Percentiles rank a stretch among this genome's conserved stretches.
Evolutionary conservation across 2,329 filamentous ascomycete genomes (phyloP).

Genomic region (Phialophora tarda): DNA sequence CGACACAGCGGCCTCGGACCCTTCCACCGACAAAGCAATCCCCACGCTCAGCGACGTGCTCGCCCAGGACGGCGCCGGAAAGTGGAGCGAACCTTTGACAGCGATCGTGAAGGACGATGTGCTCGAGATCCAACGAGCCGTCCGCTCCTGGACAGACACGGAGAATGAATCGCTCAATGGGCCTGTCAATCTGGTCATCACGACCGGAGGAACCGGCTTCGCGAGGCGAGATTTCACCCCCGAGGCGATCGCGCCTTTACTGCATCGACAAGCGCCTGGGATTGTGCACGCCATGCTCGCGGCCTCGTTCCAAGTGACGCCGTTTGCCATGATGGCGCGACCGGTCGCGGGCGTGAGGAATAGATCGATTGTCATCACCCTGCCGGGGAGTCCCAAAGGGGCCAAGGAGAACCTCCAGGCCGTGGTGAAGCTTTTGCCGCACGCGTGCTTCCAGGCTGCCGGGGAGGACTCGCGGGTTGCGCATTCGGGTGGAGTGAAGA

Average conservation of each 20-base stretch:
- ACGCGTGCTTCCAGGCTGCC: conserved; percentile 89
- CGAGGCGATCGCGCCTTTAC: conserved; percentile 80
- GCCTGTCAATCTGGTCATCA: conserved; percentile 73
- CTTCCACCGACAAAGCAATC: conserved; percentile 76
- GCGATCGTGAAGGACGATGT: conserved; percentile 81
- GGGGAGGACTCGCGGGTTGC: conserved; percentile 80
- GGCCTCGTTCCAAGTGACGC: conserved; percentile 81
- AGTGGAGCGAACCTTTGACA: conserved; percentile 72
- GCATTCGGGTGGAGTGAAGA: conserved; percentile 80
- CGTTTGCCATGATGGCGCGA: conserved; percentile 96
- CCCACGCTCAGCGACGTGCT: conserved; percentile 72
- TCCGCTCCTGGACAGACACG: conserved; percentile 74
- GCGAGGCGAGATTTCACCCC: conserved; percentile 83
- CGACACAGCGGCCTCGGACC: conserved; percentile 82
- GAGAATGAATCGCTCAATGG: conserved; percentile 45
- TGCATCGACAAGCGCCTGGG: conserved; percentile 86
- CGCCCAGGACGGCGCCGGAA: conserved; percentile 65
- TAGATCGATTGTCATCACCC: conserved; percentile 79
- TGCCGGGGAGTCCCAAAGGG: conserved; percentile 94
- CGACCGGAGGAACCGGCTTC: conserved; percentile 93
- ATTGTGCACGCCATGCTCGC: conserved; percentile 94
- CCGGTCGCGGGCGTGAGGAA: conserved; percentile 88
- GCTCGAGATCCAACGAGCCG: conserved; percentile 72
- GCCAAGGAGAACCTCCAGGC: conserved; percentile 91
- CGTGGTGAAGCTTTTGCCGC: conserved; percentile 85